These are phyloP conservation scores for Byssothecium circinans DNA, from an alignment of 2,329 filamentous ascomycete genomes.

Conservation along the genomic window DNA sequence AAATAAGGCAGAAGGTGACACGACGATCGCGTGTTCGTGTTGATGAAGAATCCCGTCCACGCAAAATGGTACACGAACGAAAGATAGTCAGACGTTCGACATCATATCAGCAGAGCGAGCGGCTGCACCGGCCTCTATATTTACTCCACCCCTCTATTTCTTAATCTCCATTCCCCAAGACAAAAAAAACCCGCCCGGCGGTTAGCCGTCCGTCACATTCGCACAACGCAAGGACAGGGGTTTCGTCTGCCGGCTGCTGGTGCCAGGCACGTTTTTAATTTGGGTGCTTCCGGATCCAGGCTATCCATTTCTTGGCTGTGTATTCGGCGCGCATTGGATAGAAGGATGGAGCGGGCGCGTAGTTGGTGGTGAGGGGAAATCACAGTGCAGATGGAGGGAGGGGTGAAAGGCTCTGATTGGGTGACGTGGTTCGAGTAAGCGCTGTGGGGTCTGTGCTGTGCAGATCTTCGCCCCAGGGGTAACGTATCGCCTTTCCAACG, in stretches of 20 bases:
- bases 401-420: conserved; percentile 27
- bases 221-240: conserved; percentile 27
- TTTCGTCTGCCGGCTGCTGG: conserved; percentile 24
- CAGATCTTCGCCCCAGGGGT: conserved; percentile 28
- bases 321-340: conserved; percentile 33
- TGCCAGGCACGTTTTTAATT: conserved; percentile 28
- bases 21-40: conserved; percentile 25
- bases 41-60: neutral
- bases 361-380: conserved; percentile 30
- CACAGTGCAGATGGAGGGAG: conserved; percentile 32
- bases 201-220: conserved; percentile 30
- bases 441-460: conserved; percentile 22
- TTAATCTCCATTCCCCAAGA: conserved; percentile 8
- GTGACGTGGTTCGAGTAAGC: conserved; percentile 20
- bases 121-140: conserved; percentile 38
- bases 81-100: conserved; percentile 9
- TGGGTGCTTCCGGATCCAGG: conserved; percentile 29
- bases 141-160: conserved; percentile 21
- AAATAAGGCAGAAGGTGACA: conserved; percentile 24
- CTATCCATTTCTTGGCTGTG: conserved; percentile 26
- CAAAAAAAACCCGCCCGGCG: conserved; percentile 41
- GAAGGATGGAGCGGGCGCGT: conserved; percentile 30
- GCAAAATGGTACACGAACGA: conserved; percentile 26
- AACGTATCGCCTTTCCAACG: conserved; percentile 11
- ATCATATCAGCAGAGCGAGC: conserved; percentile 28